These are phyloP conservation scores for Spathaspora hagerdaliae DNA, from an alignment of 805 yeast species.

Conservation along the genomic window DNA sequence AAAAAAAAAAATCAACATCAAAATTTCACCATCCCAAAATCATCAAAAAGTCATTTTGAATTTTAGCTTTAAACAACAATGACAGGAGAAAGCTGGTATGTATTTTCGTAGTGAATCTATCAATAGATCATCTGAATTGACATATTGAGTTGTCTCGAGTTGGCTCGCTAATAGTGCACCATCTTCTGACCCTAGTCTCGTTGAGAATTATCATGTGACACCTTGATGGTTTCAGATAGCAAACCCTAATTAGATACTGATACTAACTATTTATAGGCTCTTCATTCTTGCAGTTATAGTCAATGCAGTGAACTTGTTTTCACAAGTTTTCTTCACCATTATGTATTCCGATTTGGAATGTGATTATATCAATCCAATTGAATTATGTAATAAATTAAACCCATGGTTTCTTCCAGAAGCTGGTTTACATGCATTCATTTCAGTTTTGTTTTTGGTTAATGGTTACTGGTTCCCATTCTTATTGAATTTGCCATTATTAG, in stretches of 20 bases:
- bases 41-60: too few species aligned
- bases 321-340: slow-evolving; percentile 92
- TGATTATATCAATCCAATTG: slow-evolving; percentile 96
- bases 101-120: slow-evolving; percentile 4
- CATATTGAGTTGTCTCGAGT: too few species aligned
- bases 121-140: too few species aligned
- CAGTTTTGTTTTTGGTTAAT: slow-evolving; percentile 68
- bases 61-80: slow-evolving; percentile 14
- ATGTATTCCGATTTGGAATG: slow-evolving; percentile 93
- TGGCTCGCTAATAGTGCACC: too few species aligned
- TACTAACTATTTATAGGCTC: slow-evolving; percentile 34
- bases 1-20: too few species aligned
- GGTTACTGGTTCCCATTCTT: slow-evolving; percentile 92
- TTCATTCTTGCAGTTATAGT: slow-evolving; percentile 75
- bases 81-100: slow-evolving; percentile 49
- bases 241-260: too few species aligned
- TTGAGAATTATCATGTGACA: too few species aligned
- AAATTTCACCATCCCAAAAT: too few species aligned
- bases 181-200: too few species aligned
- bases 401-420: slow-evolving; percentile 90
- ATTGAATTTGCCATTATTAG: slow-evolving; percentile 77
- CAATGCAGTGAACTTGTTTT: slow-evolving; percentile 83
- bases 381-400: slow-evolving; percentile 89
- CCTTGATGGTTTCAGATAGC: too few species aligned
- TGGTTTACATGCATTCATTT: slow-evolving; percentile 66